Percentiles rank a stretch among this genome's conserved stretches.
Conservation (phyloP, 768 basidiomycete species). For the Leccinellum rugosiceps region DNA sequence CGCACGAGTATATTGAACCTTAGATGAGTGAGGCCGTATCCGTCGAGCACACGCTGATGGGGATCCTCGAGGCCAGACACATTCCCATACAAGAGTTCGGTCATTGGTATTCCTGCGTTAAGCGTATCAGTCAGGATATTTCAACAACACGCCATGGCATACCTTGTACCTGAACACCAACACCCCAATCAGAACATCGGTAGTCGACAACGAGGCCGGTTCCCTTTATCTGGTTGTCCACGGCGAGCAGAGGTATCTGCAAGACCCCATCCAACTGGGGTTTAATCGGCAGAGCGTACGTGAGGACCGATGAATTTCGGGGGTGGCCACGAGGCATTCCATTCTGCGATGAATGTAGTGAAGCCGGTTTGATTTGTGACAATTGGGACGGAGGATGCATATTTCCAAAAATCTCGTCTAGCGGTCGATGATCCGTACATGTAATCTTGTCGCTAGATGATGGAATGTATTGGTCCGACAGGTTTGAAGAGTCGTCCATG, state of each 20-base stretch:
- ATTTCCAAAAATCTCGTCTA: slow-evolving; percentile 26
- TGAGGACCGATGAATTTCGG: slow-evolving; percentile 3
- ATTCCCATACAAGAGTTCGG: slow-evolving; percentile 22
- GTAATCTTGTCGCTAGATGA: slow-evolving; percentile 29
- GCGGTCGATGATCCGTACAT: slow-evolving; percentile 25
- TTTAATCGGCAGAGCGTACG: slow-evolving; percentile 19
- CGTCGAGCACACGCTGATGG: slow-evolving; percentile 21
- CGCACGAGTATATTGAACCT: slow-evolving; percentile 25
- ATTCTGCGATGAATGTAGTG: neutral
- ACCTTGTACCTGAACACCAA: slow-evolving; percentile 22
- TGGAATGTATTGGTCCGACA: slow-evolving; percentile 24
- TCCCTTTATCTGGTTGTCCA: slow-evolving; percentile 20
- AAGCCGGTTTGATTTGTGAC: neutral
- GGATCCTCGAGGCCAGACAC: slow-evolving; percentile 18
- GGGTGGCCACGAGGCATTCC: slow-evolving; percentile 1
- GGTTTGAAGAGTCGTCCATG: neutral
- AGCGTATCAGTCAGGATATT: neutral
- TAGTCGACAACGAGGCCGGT: slow-evolving; percentile 20
- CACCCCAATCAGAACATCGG: slow-evolving; percentile 21
- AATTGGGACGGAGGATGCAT: neutral
- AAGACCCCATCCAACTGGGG: slow-evolving; percentile 20
- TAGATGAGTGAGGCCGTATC: slow-evolving; percentile 13
- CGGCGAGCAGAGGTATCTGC: slow-evolving; percentile 21
- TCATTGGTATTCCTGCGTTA: slow-evolving; percentile 23
- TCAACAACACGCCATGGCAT: neutral